Evolutionary conservation across 164 flowering plant species (phyloP), one percentile per base, ranked within the genome.

Genomic region (Magnolia kwangsiensis): DNA sequence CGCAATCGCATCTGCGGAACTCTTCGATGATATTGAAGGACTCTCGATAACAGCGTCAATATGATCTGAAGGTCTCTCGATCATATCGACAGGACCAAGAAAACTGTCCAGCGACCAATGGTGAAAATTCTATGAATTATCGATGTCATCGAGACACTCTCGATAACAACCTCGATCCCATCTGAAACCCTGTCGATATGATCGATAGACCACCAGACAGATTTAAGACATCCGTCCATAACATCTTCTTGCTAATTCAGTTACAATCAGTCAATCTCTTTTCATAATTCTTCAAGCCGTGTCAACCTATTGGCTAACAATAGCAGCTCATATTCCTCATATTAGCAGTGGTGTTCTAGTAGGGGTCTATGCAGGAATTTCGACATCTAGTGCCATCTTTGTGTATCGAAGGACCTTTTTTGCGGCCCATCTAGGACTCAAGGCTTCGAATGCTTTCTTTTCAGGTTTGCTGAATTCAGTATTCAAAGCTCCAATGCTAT

Each of bases 401-500:
- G 90, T 84, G 16, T 89, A 81, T 66, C 24, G 85, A 0, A 91
- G 97, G 76, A 74, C 92, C 73, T 76, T 77, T 4, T 83, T 81
- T 50, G 81, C 90, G 45, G 89, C 91, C 0, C 82, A 72, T 68
- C 79, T 91, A 23, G 98, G 99, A 74, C 73, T 95, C 59, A 85
- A 78, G 83, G 97, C 97, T 66, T 93, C 97, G 4, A 83, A 86
- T 80, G 79, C 90, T 58, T 90, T 95, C 82, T 95, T 93, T 81
- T 82, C 87, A 13, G 82, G 86, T 59, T 90, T 95, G 74, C 86
- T 80, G 45, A 73, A 84, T 67, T 81, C 97, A 11, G 83, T 95
- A 19, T 93, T 95, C 69, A 86, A 82, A 69, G 97, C 99, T 80
- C 99, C 99, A 9, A 92, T 95, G 98, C 80, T 85, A 50, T 93